Base-by-base conservation (phyloP, 805 yeast genomes). In the Starmerella kuoi region DNA sequence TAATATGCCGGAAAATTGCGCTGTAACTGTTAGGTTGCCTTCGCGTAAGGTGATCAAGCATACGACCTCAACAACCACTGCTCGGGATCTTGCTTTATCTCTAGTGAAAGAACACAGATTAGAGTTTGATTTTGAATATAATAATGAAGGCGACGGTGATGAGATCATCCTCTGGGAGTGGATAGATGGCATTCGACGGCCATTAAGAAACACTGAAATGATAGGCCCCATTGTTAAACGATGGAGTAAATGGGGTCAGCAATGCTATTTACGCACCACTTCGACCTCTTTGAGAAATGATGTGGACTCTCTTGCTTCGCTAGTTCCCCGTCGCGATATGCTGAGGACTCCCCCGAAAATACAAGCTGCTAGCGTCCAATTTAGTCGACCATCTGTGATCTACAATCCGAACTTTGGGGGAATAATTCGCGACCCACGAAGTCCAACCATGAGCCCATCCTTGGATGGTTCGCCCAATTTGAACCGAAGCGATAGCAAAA, bases 251-350 rank as follows among this genome's bases (percentile, higher is more conserved):
- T 35, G 24, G 18, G 37, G 38, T 25, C 25, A 38, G 6, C 24
- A 39, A n/a, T 41, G 35, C 30, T 50, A 37, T 40, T 39, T 58
- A 19, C 41, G 50, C 26, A 49, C 54, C 24, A 48, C 54, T 3
- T 38, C 55, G 21, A 38, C 55, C 20, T 38, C 50, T 17, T 33
- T 49, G 30, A 47, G 52, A 20, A 38, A 53, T 24, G 60, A 57
- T 37, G 45, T 41, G 24, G 46, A 38, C 24, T 56, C 60, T 25
- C 45, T 57, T 7, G 62, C 62, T 24, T 54, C 54, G n/a, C 45
- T 59, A 15, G 53, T 48, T 21, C 61, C 62, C 4, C 52, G 62
- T 5, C 49, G 62, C 5, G 62, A 57, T 40, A 48, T 58, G 45
- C 42, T 56, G 31, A 47, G 51, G n/a, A 37, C 44, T 17, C 49